These are phyloP conservation scores for Tremellales sp. DNA, from an alignment of 1,284 basidiomycete genomes.

Conservation along the genomic window DNA sequence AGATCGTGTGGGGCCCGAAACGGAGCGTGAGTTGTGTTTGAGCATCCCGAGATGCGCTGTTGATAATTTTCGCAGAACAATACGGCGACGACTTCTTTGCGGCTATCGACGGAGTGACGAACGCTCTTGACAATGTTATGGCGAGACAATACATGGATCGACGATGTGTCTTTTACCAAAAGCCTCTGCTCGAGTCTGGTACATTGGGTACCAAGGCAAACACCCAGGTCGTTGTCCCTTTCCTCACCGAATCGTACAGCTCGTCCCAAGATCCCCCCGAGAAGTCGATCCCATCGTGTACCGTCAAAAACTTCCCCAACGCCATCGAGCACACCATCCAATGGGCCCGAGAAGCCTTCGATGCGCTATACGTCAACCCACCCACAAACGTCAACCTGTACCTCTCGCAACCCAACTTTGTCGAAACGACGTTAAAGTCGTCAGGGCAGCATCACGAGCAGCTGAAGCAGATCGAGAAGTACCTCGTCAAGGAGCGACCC, in stretches of 20 bases:
- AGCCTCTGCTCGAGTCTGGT: constrained; percentile 94
- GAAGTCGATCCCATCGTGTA: constrained; percentile 96
- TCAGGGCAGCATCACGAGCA: constrained; percentile 88
- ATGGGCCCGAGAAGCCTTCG: constrained; percentile 94
- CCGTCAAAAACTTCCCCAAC: constrained; percentile 99
- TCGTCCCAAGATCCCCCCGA: constrained; percentile 99
- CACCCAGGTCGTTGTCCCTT: constrained; percentile 91
- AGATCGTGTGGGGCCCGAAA: constrained; percentile 88
- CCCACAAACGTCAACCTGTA: constrained; percentile 93
- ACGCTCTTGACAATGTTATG: constrained; percentile 97
- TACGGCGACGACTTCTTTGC: constrained; percentile 90
- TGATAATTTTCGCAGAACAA: constrained; percentile 57
- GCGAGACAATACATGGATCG: constrained; percentile 99
- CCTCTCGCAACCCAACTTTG: constrained; percentile 92
- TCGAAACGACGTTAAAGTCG: constrained; percentile 85
- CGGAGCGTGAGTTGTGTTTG: constrained; percentile 66
- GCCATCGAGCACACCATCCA: constrained; percentile 99
- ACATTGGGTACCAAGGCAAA: constrained; percentile 99
- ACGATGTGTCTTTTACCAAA: constrained; percentile 95
- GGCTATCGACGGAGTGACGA: constrained; percentile 91
- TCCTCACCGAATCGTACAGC: constrained; percentile 95
- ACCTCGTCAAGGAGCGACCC: constrained; percentile 87
- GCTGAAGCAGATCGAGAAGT: constrained; percentile 83
- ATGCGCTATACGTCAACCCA: constrained; percentile 90
- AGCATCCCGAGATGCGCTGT: background rate